Evolutionary conservation across 2,329 filamentous ascomycete species (phyloP), one percentile per base, ranked within the genome.

Genomic region (Phialophora chinensis): DNA sequence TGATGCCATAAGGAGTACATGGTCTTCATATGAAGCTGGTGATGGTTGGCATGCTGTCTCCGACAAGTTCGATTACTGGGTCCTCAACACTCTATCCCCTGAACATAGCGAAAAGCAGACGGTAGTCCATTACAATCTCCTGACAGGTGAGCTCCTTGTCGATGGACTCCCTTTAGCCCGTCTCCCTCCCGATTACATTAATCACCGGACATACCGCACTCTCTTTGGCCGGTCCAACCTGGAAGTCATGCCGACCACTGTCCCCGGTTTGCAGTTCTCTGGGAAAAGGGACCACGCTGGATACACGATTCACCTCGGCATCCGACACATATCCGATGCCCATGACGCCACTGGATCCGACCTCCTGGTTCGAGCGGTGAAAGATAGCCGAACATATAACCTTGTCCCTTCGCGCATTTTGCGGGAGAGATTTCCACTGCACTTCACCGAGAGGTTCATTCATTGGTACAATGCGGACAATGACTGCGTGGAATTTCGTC

Each of bases 131-230:
- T 83, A 82, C 68, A 85, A 86, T 66, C 57, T 86, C 0, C 68
- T 89, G 1, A 83, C 78, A 0, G 85, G 82, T 0, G 77, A 82
- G 27, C 74, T 89, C 0, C 77, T 87, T 0, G 79, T 88, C 0
- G 79, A 87, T 63, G 85, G 56, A 23, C 86, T 0, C 50, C 85
- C 84, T 0, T 69, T 87, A 0, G 73, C 79, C 3, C 78, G 82
- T 1, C 76, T 88, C 0, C 86, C 86, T 0, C 2, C 11, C 0
- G 66, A 79, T 0, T 88, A 85, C 57, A 76, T 81, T 38, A 7
- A 14, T 0, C 77, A 85, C 60, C 7, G 70, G 0, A 74, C 74
- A 0, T 88, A 84, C 67, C 11, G 12, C 0, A 69, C 72, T 0
- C 72, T 88, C 0, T 87, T 88, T 72, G 79, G 81, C 0, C 62